These are phyloP conservation scores for Eimeria necatrix DNA, from an alignment of 169 alveolate genomes.

Conservation along the genomic window DNA sequence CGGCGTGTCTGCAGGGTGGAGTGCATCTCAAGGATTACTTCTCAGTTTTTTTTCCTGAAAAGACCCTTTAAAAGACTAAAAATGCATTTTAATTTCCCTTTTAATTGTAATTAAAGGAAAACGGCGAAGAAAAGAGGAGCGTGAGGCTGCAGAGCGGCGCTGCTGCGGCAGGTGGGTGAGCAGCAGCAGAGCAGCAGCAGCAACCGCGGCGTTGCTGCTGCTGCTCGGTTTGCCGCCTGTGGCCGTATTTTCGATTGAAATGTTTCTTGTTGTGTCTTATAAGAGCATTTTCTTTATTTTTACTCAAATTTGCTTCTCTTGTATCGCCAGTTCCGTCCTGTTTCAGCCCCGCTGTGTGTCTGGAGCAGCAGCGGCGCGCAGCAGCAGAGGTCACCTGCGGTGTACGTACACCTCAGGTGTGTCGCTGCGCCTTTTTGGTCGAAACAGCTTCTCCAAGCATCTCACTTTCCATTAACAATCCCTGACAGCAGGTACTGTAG, in stretches of 20 bases:
- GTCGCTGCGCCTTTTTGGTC: neutral
- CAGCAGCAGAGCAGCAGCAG: neutral
- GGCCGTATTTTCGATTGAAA: slow-evolving; percentile 1
- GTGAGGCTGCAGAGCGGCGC: too few species aligned
- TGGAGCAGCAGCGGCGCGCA: neutral
- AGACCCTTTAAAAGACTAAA: too few species aligned
- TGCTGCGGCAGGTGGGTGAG: too few species aligned
- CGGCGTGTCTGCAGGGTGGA: too few species aligned
- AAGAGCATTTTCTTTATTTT: neutral
- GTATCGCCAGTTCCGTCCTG: neutral
- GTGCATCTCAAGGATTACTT: too few species aligned
- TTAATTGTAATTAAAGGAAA: too few species aligned
- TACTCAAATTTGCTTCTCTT: neutral
- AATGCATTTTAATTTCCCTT: too few species aligned
- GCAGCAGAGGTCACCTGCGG: neutral
- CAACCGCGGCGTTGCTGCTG: too few species aligned
- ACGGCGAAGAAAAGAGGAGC: too few species aligned
- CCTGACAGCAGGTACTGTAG: slow-evolving; percentile 57
- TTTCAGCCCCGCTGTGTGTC: neutral
- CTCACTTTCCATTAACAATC: neutral
- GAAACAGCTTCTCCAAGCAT: neutral
- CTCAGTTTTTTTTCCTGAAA: too few species aligned
- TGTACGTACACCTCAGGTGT: neutral
- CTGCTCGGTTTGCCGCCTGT: too few species aligned
- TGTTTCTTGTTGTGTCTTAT: neutral